A percentile compares a stretch with the other conserved stretches of the same genome.
phyloP scores from a whole-genome alignment of 2,329 filamentous ascomycete species.

The Myriosclerotinia curreyana region DNA sequence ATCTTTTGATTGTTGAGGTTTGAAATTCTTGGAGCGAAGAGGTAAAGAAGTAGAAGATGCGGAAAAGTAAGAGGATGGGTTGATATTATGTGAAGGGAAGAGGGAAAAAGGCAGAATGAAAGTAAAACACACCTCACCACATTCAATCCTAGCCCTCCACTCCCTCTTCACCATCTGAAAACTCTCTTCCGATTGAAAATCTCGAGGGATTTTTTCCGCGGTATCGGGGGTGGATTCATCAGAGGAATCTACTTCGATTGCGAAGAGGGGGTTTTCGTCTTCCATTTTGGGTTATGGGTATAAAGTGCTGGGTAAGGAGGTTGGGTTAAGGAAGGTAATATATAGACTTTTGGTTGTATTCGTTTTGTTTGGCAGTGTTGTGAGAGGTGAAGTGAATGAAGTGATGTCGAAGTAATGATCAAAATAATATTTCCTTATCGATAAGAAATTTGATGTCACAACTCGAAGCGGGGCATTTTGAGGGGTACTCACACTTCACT shows the following conservation, averaged over 20 bases:
- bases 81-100: not conserved
- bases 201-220: constrained; percentile 32
- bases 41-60: not conserved
- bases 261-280: constrained; percentile 43
- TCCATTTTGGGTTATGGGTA: constrained; percentile 25
- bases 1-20: not conserved
- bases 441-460: constrained; percentile 4
- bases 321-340: not conserved
- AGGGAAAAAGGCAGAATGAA: not conserved
- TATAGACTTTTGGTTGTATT: not conserved
- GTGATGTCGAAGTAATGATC: not conserved
- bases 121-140: constrained; percentile 32
- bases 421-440: constrained; percentile 9
- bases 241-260: constrained; percentile 45
- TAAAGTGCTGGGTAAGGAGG: no score
- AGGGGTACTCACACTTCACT: constrained; percentile 3
- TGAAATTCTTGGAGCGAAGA: not conserved
- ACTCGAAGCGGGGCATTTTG: not conserved
- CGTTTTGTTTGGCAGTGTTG: constrained; percentile 31
- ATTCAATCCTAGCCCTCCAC: constrained; percentile 37
- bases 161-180: constrained; percentile 32
- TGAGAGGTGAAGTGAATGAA: not conserved
- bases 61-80: not conserved
- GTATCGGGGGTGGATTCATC: constrained; percentile 32
- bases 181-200: constrained; percentile 37